Percentiles rank a stretch among this genome's conserved stretches.
Conservation (phyloP, 1,139 yeast genomes). For the Taphrina confusa region DNA sequence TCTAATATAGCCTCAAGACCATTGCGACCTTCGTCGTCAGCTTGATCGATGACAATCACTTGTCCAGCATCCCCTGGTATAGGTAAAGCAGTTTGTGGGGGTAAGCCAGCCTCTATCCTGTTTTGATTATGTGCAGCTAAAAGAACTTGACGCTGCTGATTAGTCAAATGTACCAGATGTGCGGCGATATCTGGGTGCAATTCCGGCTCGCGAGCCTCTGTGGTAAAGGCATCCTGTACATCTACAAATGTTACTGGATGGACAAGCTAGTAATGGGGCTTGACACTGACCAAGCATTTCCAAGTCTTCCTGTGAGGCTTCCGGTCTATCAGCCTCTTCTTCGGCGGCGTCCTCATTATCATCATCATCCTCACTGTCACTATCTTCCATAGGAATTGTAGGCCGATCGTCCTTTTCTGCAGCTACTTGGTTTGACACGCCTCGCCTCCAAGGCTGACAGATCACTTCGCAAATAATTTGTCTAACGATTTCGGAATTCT, state of each 20-base stretch:
- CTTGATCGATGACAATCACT: neutral
- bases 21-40: neutral
- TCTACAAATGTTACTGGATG: too few relatives aligned
- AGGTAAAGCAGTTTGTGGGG: slow-evolving; percentile 12
- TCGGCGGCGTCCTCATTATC: slow-evolving; percentile 1
- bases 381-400: slow-evolving; percentile 14
- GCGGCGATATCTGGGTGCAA: slow-evolving; percentile 10
- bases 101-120: slow-evolving; percentile 2
- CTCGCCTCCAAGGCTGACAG: slow-evolving; percentile 57
- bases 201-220: neutral
- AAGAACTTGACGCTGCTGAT: slow-evolving; percentile 1
- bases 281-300: slow-evolving; percentile 11
- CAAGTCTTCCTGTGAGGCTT: neutral
- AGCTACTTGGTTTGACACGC: slow-evolving; percentile 36
- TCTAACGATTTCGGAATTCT: slow-evolving; percentile 48
- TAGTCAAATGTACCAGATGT: neutral
- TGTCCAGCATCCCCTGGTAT: neutral
- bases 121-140: neutral
- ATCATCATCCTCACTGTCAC: slow-evolving; percentile 23
- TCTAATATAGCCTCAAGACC: neutral
- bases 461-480: slow-evolving; percentile 60
- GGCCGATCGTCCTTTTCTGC: neutral
- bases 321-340: neutral
- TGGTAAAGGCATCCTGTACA: neutral
- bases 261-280: neutral